Evolutionary conservation across 2,329 filamentous ascomycete species (phyloP), one percentile per base, ranked within the genome.

Genomic region (Ascochyta lentis): DNA sequence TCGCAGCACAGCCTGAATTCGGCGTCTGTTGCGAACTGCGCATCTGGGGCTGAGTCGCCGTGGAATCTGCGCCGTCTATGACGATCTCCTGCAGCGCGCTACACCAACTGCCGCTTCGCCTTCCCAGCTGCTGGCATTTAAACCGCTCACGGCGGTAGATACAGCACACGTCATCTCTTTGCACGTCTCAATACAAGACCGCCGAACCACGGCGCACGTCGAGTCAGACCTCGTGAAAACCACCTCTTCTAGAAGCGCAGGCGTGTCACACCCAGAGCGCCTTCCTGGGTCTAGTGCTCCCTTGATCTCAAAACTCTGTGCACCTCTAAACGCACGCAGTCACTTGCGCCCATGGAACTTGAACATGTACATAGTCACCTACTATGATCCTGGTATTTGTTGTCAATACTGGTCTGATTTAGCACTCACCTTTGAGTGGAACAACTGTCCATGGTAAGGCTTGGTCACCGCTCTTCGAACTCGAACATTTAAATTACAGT

Each of bases 71-170:
- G 41, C 58, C 54, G 52, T 58, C 48, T 41, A 64, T 66, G 61
- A 66, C 63, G 63, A 60, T 40, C 26, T 24, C 56, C 29, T 64
- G 63, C 63, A 64, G 51, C n/a, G 43, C 55, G 58, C 63, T 60
- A 46, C 54, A 51, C 44, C 34, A 43, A 49, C 38, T 54, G 33
- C 35, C 38, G 44, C 39, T 39, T 46, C 45, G 46, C 41, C 23
- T n/a, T 41, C 27, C 43, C 50, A n/a, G 22, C 46, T 49, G 34
- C 16, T 39, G 26, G 33, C 27, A n/a, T 15, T 23, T 19, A 16
- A 22, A 34, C 26, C 19, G 40, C 45, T 34, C 52, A 41, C 40
- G 35, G 45, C 41, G 52, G 46, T 34, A 40, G 13, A 49, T 26
- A 27, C 12, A 40, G 16, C 16, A 22, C 47, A 56, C 53, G 53